Evolutionary conservation across 31 red algal species (phyloP).

Genomic region (Porphyra umbilicalis): DNA sequence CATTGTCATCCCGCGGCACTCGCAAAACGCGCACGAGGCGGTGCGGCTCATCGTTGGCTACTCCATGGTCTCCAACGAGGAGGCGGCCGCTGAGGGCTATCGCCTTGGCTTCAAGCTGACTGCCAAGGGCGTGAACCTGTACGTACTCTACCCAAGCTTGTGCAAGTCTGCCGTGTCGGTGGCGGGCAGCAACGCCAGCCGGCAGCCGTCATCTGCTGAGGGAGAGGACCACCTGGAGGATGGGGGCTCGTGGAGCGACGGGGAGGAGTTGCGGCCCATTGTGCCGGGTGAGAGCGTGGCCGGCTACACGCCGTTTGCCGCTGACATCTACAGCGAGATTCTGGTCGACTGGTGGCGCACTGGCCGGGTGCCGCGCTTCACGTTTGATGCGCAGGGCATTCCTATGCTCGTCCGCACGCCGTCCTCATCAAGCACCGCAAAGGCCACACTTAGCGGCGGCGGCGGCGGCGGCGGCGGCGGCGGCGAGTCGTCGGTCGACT

Average conservation of each 20-base stretch:
- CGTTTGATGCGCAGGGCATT: not conserved
- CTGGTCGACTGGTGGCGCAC: not conserved
- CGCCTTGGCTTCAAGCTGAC: slow-evolving; percentile 52
- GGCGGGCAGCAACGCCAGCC: not conserved
- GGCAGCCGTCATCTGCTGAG: no score
- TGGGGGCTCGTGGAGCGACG: not conserved
- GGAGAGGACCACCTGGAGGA: not conserved
- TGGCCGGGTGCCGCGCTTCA: not conserved
- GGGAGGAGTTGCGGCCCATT: not conserved
- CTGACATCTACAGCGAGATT: not conserved
- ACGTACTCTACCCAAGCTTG: slow-evolving; percentile 40
- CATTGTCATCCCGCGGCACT: slow-evolving; percentile 81
- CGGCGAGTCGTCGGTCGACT: not conserved
- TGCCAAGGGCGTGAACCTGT: slow-evolving; percentile 56
- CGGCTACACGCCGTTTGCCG: not conserved
- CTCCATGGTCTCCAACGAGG: slow-evolving; percentile 60
- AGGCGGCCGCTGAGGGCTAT: slow-evolving; percentile 51
- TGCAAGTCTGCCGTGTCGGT: not conserved
- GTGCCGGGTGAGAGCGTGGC: not conserved
- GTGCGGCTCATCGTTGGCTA: slow-evolving; percentile 53
- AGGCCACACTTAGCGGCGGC: no score
- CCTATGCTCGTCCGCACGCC: not conserved
- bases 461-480: not conserved
- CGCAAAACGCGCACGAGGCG: slow-evolving; percentile 75
- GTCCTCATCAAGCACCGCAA: not conserved